Base-by-base conservation (phyloP, 768 basidiomycete genomes). In the Coprinopsis strossmayeri region DNA sequence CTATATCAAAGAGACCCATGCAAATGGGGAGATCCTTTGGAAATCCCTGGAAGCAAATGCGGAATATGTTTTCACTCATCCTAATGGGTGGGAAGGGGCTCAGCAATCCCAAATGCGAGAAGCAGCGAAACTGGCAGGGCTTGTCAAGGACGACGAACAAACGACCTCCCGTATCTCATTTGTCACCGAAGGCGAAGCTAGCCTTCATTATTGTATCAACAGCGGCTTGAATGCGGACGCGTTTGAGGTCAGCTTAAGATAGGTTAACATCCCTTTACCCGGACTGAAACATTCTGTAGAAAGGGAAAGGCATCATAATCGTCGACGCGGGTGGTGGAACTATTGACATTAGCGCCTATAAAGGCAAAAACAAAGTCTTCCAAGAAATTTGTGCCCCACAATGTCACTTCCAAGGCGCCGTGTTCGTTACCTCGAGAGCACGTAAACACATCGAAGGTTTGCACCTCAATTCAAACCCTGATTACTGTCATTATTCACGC, bases 301-400 rank as follows among this genome's bases (percentile, higher is more conserved):
- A 57, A 5, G 70, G 70, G 12, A 56, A 75, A 30, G 74, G 72
- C 2, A 62, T 79, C 3, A 63, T 78, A 46, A 64, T 82, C 25
- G 71, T 81, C 20, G 79, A 82, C 53, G 78, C 79, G 3, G 79
- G 80, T 9, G 78, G 78, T 48, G 81, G 78, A 27, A 82, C 78
- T 0, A 62, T 82, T 23, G 81, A 82, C 52, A 64, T 81, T 28
- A 78, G 73, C 49, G 69, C 75, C 5, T 81, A 56, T 1, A 58
- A 58, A 3, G 51, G 57, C n/a, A 41, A 21, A 11, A 2, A 51
- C 57, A 1, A 45, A 57, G 3, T 13, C 26, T 67, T 75, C 30
- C 66, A 73, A 46, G 78, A 79, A 56, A 70, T 74, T 32, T 68
- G 72, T 0, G 62, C 64, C 0, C 50, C 66, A 1, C 62, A 68